These are phyloP conservation scores for Marasmius oreades DNA, from an alignment of 1,284 basidiomycete species.

Conservation along the genomic window DNA sequence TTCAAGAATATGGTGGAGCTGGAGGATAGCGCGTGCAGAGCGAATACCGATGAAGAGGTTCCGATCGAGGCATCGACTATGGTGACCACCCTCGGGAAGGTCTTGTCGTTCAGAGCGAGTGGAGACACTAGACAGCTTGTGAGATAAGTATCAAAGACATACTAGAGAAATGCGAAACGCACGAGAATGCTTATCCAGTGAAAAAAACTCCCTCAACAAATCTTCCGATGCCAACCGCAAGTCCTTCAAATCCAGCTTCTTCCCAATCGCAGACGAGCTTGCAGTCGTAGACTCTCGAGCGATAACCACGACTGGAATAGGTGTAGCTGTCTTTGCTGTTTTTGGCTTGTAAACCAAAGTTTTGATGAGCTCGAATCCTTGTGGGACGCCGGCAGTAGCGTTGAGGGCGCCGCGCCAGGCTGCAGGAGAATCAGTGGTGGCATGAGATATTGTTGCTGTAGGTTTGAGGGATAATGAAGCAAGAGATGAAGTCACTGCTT, in stretches of 20 bases:
- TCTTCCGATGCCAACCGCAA: constrained; percentile 87
- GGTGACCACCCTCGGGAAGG: constrained; percentile 74
- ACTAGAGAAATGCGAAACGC: too few relatives aligned
- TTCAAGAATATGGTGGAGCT: constrained; percentile 73
- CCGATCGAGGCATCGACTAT: constrained; percentile 79
- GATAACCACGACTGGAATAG: constrained; percentile 85
- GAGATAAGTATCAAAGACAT: constrained; percentile 1
- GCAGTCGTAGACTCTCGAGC: constrained; percentile 84
- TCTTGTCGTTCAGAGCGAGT: constrained; percentile 66
- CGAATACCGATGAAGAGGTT: constrained; percentile 59
- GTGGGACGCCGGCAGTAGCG: constrained; percentile 44
- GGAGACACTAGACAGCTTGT: constrained; percentile 62
- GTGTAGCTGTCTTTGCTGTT: constrained; percentile 83
- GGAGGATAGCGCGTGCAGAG: constrained; percentile 74
- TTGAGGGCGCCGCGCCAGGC: constrained; percentile 66
- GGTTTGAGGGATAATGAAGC: constrained; percentile 53
- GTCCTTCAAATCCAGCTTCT: constrained; percentile 87
- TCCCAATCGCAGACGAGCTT: constrained; percentile 70
- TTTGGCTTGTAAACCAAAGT: constrained; percentile 89
- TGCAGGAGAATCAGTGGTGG: constrained; percentile 56
- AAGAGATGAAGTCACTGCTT: constrained; percentile 38
- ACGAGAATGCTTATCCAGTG: constrained; percentile 85
- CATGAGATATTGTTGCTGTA: constrained; percentile 47
- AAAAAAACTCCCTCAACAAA: constrained; percentile 83
- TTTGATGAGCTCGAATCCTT: constrained; percentile 70